Percentiles rank a stretch among this genome's conserved stretches.
Conservation (phyloP, 495 filamentous ascomycete species). For the Jackrogersella multiformis region DNA sequence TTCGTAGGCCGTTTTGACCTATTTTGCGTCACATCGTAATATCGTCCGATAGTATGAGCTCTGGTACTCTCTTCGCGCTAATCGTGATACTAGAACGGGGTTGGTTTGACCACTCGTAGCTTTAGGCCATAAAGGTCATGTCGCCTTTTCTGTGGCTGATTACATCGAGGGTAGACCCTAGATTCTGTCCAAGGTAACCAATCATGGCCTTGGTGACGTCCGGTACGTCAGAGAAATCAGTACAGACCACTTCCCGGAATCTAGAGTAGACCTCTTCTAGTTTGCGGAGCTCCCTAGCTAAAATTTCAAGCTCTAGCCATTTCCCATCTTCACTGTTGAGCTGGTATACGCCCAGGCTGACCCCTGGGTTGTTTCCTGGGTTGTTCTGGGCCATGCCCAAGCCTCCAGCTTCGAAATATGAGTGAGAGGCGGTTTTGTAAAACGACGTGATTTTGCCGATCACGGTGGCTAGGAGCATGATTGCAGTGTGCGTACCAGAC, state of each 20-base stretch:
- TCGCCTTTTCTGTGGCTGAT: slow-evolving; percentile 51
- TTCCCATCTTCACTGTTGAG: slow-evolving; percentile 55
- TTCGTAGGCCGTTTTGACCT: slow-evolving; percentile 20
- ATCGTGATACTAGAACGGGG: slow-evolving; percentile 13
- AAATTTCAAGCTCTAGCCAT: slow-evolving; percentile 56
- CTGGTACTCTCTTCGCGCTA: background rate
- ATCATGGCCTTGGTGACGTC: slow-evolving; percentile 55
- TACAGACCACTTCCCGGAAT: slow-evolving; percentile 52
- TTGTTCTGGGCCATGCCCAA: slow-evolving; percentile 40
- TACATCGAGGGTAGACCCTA: slow-evolving; percentile 49
- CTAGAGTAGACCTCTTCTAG: slow-evolving; percentile 54
- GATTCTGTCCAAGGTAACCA: slow-evolving; percentile 53
- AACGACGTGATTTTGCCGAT: slow-evolving; percentile 59
- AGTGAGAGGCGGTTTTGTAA: slow-evolving; percentile 54
- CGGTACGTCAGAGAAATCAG: slow-evolving; percentile 52
- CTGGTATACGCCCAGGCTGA: slow-evolving; percentile 56
- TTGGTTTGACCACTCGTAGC: slow-evolving; percentile 11
- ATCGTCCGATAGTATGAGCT: slow-evolving; percentile 20
- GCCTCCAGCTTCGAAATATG: slow-evolving; percentile 46
- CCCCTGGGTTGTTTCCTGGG: slow-evolving; percentile 37
- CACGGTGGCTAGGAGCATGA: slow-evolving; percentile 59
- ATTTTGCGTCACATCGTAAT: slow-evolving; percentile 35
- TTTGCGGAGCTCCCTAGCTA: slow-evolving; percentile 58
- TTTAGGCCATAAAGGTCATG: slow-evolving; percentile 36
- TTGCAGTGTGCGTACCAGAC: slow-evolving; percentile 54